These are phyloP conservation scores for Fragaria iinumae DNA, from an alignment of 306 rosid genomes.

Conservation along the genomic window DNA sequence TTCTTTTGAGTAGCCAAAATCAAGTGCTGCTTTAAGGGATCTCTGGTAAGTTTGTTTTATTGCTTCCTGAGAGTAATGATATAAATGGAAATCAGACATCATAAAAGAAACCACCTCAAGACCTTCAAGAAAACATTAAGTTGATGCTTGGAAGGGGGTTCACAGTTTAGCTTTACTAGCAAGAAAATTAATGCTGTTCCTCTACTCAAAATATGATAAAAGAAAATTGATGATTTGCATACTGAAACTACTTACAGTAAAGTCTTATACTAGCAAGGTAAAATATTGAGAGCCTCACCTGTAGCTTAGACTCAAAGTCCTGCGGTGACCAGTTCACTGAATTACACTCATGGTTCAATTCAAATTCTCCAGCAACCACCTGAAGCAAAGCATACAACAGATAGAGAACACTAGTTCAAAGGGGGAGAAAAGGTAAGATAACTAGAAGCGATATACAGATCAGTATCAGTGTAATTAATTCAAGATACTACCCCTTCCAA, in stretches of 20 bases:
- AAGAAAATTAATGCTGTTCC: not conserved
- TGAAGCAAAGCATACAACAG: slow-evolving; percentile 32
- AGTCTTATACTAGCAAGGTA: slow-evolving; percentile 3
- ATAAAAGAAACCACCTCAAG: not conserved
- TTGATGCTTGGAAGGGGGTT: not conserved
- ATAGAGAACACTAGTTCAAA: slow-evolving; percentile 10
- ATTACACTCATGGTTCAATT: slow-evolving; percentile 81
- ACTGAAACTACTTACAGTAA: slow-evolving; percentile 13
- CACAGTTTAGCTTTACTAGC: not conserved
- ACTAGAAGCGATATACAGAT: not conserved
- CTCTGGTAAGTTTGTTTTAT: slow-evolving; percentile 94
- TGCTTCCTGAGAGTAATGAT: slow-evolving; percentile 60
- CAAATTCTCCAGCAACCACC: slow-evolving; percentile 98
- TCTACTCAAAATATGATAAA: slow-evolving; percentile 10
- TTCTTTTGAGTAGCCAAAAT: slow-evolving; percentile 85
- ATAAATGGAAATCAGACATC: slow-evolving; percentile 22
- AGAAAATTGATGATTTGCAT: not conserved
- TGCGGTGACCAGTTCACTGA: slow-evolving; percentile 92
- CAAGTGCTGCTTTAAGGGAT: slow-evolving; percentile 78
- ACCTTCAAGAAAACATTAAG: not conserved
- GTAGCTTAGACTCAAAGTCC: slow-evolving; percentile 90
- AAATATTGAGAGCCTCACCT: slow-evolving; percentile 43
- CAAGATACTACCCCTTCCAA: not conserved
- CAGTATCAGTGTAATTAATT: not conserved
- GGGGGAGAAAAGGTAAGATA: not conserved